Conservation (phyloP, 371 early-diverging fungal species). For the Syncephalastrum monosporum region DNA sequence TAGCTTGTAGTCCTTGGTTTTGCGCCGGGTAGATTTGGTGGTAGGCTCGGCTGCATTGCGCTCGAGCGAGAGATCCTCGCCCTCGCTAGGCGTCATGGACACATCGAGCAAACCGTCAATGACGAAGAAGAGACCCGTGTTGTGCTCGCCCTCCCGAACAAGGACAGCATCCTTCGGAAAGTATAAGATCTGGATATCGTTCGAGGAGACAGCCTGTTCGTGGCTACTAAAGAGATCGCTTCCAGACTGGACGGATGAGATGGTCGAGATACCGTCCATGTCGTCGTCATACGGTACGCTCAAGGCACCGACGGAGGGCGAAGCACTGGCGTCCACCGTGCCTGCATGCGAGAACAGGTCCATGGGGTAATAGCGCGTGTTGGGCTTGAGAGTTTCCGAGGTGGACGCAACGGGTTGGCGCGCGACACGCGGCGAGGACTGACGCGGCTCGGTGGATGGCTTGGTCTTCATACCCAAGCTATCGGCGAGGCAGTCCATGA, state of each 20-base stretch:
- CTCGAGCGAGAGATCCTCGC: conserved; percentile 32
- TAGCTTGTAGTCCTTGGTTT: too few relatives aligned
- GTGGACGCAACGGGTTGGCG: background rate
- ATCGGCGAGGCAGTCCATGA: conserved; percentile 63
- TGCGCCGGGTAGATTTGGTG: too few relatives aligned
- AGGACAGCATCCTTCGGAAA: conserved; percentile 73
- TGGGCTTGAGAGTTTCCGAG: conserved; percentile 9
- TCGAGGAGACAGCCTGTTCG: conserved; percentile 34
- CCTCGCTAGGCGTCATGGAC: conserved; percentile 53
- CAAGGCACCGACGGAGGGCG: conserved; percentile 34
- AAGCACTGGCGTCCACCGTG: conserved; percentile 30
- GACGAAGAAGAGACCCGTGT: conserved; percentile 88
- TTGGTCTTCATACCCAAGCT: conserved; percentile 28
- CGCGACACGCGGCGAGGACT: conserved; percentile 1
- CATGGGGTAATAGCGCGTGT: conserved; percentile 32
- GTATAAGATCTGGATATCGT: conserved; percentile 68
- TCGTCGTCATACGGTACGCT: conserved; percentile 38
- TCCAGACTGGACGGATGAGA: conserved; percentile 49
- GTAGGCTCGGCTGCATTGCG: background rate
- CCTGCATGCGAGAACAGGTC: conserved; percentile 49
- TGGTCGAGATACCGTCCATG: conserved; percentile 32
- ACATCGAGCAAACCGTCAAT: conserved; percentile 89
- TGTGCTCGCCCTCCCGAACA: conserved; percentile 82
- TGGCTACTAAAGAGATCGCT: conserved; percentile 16
- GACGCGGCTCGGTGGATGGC: conserved; percentile 6